Evolutionary conservation across 1,284 basidiomycete genomes (phyloP), one percentile per base, ranked within the genome.

Genomic region (Ganoderma meredithae): DNA sequence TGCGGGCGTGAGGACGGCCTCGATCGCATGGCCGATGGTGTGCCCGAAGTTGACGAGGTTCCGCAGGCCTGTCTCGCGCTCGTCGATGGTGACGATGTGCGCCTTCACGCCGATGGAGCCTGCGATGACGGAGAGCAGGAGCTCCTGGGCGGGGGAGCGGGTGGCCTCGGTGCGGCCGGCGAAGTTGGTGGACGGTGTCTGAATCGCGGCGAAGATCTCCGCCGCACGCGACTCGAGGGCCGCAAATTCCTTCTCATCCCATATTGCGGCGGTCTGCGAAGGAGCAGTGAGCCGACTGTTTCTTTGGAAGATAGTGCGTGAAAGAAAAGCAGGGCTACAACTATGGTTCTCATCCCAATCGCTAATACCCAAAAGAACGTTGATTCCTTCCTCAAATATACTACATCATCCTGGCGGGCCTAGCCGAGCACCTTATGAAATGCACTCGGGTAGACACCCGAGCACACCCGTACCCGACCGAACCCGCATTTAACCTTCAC

Each of bases 41-140:
- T 98, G 97, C 1, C 96, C 97, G 77, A 98, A 98, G 82, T 98
- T 98, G 83, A 98, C 96, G 61, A 98, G 90, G 83, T 98, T 98
- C 71, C 96, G 93, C 49, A 98, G 86, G 52, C 97, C 95, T 0
- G 96, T 96, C 82, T 98, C 97, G 76, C 93, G 94, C 81, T 96
- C 95, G 82, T 98, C 96, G 75, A 95, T 88, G 41, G 96, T 96
- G 72, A 98, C 96, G 75, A 98, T 98, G 81, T 97, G 93, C 0
- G 96, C 90, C 81, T 98, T 98, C 71, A 97, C 96, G 66, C 89
- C 90, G 80, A 95, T 95, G 22, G 95, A 96, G 2, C 93, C 95
- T 25, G 90, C 87, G 75, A 97, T 95, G 75, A 97, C 90, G 33
- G 88, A 90, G 27, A 97, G 89, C 17, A 89, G 81, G 12, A 94